Conservation (phyloP, 495 filamentous ascomycete species). For the Penicillium manginii region DNA sequence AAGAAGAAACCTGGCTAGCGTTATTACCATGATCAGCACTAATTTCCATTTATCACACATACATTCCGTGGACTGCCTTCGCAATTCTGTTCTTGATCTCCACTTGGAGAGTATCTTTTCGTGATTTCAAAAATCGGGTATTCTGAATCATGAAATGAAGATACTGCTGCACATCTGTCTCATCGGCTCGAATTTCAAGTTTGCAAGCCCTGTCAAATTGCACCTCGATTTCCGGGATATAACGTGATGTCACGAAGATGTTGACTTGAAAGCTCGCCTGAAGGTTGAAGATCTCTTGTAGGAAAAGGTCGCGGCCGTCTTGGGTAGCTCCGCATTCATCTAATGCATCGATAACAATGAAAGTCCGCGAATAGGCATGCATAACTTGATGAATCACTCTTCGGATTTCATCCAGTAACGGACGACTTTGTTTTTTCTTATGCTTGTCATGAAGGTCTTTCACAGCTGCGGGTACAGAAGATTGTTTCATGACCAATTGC, state of each 20-base stretch:
- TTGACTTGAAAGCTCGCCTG: not conserved
- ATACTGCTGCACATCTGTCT: not conserved
- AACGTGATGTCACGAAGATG: not conserved
- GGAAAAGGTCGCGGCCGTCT: no score
- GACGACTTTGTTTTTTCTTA: not conserved
- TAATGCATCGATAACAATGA: not conserved
- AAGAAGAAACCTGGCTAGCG: no score
- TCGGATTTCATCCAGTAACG: not conserved
- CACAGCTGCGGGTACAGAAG: not conserved
- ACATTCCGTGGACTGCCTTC: no score
- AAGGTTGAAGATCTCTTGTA: not conserved
- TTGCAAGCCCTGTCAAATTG: not conserved
- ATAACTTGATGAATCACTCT: no score
- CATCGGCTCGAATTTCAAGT: not conserved
- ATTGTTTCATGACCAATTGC: conserved; percentile 16
- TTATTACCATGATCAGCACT: no score
- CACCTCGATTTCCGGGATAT: not conserved
- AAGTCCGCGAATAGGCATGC: not conserved
- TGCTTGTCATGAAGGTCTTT: not conserved
- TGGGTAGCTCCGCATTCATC: no score
- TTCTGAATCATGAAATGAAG: not conserved
- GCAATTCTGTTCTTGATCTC: no score
- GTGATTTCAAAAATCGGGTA: no score
- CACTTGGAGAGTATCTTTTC: no score
- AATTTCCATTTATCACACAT: no score